A percentile compares a stretch with the other conserved stretches of the same genome.
Evolutionary conservation across 495 filamentous ascomycete genomes (phyloP).

Genomic region (Apiosordaria backusii): DNA sequence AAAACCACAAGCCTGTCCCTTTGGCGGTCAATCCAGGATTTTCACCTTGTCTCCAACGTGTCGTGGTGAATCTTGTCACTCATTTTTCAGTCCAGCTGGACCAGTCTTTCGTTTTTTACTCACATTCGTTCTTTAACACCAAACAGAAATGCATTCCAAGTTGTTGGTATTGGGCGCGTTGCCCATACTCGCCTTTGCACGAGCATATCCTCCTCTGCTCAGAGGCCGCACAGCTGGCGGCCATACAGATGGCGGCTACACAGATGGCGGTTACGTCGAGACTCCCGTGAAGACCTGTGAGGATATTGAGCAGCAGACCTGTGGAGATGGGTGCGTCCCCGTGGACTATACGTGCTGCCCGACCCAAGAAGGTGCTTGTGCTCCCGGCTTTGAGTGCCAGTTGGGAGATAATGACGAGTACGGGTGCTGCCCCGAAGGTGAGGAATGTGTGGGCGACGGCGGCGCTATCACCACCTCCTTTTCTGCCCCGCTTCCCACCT

Average conservation of each 20-base stretch:
- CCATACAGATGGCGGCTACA: not conserved
- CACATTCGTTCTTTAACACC: not conserved
- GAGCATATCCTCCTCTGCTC: not conserved
- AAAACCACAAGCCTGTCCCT: not conserved
- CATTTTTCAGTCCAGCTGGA: not conserved
- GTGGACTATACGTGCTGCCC: slow-evolving; percentile 13
- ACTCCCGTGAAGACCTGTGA: not conserved
- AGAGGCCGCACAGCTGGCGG: not conserved
- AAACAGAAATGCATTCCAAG: not conserved
- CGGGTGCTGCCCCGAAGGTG: slow-evolving; percentile 11
- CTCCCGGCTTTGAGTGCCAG: not conserved
- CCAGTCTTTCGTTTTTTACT: not conserved
- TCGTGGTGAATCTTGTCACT: not conserved
- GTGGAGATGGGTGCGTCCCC: slow-evolving; percentile 8
- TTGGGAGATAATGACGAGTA: slow-evolving; percentile 4
- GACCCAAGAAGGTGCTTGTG: not conserved
- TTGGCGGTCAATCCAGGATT: not conserved
- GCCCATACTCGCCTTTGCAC: not conserved
- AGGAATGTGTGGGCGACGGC: slow-evolving; percentile 12
- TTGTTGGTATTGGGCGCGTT: not conserved
- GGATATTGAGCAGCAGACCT: slow-evolving; percentile 7
- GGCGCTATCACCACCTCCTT: slow-evolving; percentile 2
- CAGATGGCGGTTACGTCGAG: not conserved
- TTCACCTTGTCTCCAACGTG: not conserved
- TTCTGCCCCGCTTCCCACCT: not conserved